Percentiles rank a stretch among this genome's conserved stretches.
These are phyloP conservation scores for Emergomyces orientalis DNA, from an alignment of 2,329 filamentous ascomycete species.

Conservation along the genomic window DNA sequence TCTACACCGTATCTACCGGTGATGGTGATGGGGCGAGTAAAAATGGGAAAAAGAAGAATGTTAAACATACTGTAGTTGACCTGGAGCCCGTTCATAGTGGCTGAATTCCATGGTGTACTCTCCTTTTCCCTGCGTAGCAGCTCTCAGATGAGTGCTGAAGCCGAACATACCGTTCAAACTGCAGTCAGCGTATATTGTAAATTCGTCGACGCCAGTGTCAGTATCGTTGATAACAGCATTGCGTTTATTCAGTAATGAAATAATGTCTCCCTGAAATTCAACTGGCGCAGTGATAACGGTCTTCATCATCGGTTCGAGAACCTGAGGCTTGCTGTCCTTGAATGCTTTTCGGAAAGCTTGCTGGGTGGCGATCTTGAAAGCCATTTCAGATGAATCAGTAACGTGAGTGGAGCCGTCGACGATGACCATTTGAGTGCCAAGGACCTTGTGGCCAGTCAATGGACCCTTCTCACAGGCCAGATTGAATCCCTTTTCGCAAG, in stretches of 20 bases:
- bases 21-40: not conserved
- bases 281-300: constrained; percentile 90
- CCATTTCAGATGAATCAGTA: constrained; percentile 93
- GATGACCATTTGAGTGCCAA: constrained; percentile 82
- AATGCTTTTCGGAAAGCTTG: constrained; percentile 96
- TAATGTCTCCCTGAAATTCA: constrained; percentile 95
- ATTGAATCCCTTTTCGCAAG: constrained; percentile 92
- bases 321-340: constrained; percentile 64
- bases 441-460: constrained; percentile 82
- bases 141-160: constrained; percentile 82
- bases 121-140: constrained; percentile 93
- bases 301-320: constrained; percentile 97
- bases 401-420: constrained; percentile 96
- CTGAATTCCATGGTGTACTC: constrained; percentile 99
- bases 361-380: constrained; percentile 89
- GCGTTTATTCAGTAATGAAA: constrained; percentile 92
- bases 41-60: not conserved
- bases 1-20: not conserved
- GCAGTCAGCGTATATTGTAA: constrained; percentile 85
- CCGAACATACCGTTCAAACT: constrained; percentile 97
- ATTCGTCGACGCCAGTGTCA: constrained; percentile 87
- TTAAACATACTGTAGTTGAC: constrained; percentile 70
- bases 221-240: constrained; percentile 92
- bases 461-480: constrained; percentile 75
- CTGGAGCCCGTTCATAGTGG: constrained; percentile 80